phyloP scores from a whole-genome alignment of 2,329 filamentous ascomycete species.

The Colletotrichum endophyticum region DNA sequence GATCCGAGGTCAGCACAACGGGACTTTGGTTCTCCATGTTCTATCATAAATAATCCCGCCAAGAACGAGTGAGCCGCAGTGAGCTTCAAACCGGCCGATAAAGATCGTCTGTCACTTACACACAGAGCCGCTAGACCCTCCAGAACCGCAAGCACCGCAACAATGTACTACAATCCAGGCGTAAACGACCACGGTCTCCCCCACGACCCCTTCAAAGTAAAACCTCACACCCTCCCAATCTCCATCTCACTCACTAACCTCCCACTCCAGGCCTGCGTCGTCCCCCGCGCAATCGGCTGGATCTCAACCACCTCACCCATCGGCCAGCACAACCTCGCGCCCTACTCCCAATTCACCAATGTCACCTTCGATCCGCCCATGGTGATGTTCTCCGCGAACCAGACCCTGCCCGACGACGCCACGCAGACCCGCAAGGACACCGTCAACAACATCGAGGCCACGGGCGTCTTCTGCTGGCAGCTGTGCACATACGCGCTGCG shows the following conservation, averaged over 20 bases:
- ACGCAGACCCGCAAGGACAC: not conserved
- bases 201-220: not conserved
- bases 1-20: not conserved
- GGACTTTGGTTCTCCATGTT: not conserved
- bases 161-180: not conserved
- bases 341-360: conserved; percentile 1
- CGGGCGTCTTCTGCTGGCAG: not conserved
- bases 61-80: fast-evolving
- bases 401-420: not conserved
- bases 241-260: not conserved
- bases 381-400: conserved; percentile 3
- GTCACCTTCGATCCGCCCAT: conserved; percentile 1
- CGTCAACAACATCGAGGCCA: not conserved
- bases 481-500: not conserved
- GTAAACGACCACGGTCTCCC: not conserved
- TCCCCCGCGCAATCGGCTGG: conserved; percentile 1
- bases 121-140: not conserved
- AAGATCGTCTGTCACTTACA: not conserved
- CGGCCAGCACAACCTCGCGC: not conserved
- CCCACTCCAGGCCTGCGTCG: not conserved
- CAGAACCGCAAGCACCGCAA: conserved; percentile 23
- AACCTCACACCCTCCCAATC: not conserved
- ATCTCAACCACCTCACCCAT: not conserved
- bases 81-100: not conserved
- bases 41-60: not conserved